Base-by-base conservation (phyloP, 805 yeast genomes). In the Saccharomycopsis babjevae region DNA sequence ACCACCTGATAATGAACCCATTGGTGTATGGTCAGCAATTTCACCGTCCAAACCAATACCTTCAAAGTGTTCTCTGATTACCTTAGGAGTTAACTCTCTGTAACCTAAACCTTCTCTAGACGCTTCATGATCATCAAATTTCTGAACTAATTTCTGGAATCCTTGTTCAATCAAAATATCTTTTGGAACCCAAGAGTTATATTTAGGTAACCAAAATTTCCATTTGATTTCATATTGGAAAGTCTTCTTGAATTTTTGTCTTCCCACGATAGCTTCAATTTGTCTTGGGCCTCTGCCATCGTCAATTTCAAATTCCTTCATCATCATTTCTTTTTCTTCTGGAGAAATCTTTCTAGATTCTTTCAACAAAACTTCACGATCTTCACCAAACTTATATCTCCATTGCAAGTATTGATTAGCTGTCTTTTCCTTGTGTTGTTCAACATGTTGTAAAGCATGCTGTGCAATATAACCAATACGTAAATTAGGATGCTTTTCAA, bases 391-490 rank as follows among this genome's bases (percentile, higher is more conserved):
- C 73, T 89, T 84, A 74, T 93, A 93, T 78, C 99, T 86, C 99
- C 99, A 93, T 78, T 94, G 98, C 73, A 93, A 80, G 74, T 93
- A 93, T 78, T 93, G 98, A 72, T 92, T 93, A 57, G 99, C 97
- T 16, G 98, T 93, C 78, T 91, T 91, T 74, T 93, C 99, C 76
- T 92, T 90, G 77, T 93, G 99, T 77, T 87, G 86, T 73, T 94
- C 96, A 63, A 93, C 98, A 71, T 93, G 98, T 75, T 91, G 97
- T 72, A 93, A 83, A 40, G 99, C 98, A 70, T 93, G 98, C 79
- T 93, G 99, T 22, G 98, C 98, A 78, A 93, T 94, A 78, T 93
- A 93, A 63, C 98, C 99, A 68, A 93, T 90, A 80, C 99, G 91
- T 76, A 94, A 80, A 76, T 93, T 93, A 66, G 98, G 98, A 78